phyloP scores from a whole-genome alignment of 2,329 filamentous ascomycete species.

The Penicillium sp. region DNA sequence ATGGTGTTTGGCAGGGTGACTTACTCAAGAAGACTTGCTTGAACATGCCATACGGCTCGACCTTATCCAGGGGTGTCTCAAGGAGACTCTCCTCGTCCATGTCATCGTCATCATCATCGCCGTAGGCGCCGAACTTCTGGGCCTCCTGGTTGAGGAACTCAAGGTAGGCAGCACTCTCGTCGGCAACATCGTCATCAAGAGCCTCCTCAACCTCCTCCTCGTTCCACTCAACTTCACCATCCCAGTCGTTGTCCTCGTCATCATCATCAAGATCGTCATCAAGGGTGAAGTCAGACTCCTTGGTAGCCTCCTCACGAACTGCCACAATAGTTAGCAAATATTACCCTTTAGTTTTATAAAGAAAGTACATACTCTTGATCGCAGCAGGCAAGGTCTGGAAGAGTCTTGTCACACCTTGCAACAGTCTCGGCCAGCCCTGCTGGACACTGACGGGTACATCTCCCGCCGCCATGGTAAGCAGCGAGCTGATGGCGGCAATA shows the following conservation, averaged over 20 bases:
- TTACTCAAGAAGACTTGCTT: conserved; percentile 77
- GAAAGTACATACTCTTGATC: conserved; percentile 67
- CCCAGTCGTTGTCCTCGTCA: conserved; percentile 82
- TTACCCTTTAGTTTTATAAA: background rate
- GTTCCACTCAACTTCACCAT: conserved; percentile 69
- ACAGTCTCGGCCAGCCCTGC: conserved; percentile 88
- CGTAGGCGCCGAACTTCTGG: conserved; percentile 74
- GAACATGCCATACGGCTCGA: conserved; percentile 93
- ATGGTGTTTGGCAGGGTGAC: conserved; percentile 37
- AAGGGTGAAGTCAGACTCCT: conserved; percentile 77
- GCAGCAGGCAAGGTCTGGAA: conserved; percentile 90
- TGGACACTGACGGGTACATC: conserved; percentile 91
- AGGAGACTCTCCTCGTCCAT: conserved; percentile 90
- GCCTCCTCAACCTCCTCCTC: conserved; percentile 63
- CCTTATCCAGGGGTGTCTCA: conserved; percentile 90
- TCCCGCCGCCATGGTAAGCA: conserved; percentile 75
- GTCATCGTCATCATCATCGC: conserved; percentile 77
- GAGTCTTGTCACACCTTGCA: conserved; percentile 83
- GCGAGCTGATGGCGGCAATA: conserved; percentile 85
- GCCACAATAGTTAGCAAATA: conserved; percentile 24
- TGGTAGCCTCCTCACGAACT: conserved; percentile 89
- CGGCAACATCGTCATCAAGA: conserved; percentile 67
- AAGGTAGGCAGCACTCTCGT: conserved; percentile 91
- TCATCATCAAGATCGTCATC: conserved; percentile 74
- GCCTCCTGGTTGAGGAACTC: conserved; percentile 96